Base-by-base conservation (phyloP, 345 rosid species). In the Noccaea bulbosa region DNA sequence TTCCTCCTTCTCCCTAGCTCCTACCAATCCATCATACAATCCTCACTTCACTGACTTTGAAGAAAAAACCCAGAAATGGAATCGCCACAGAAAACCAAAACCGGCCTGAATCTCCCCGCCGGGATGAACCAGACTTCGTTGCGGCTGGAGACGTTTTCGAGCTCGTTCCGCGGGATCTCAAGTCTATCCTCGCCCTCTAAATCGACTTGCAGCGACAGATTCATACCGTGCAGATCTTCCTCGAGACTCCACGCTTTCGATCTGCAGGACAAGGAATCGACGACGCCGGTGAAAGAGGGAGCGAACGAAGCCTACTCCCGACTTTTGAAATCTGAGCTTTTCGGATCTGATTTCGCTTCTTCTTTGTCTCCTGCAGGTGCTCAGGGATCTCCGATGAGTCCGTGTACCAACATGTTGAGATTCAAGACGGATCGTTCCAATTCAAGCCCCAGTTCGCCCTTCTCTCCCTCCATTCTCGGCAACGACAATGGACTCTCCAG, bases 151-250 rank as follows among this genome's bases (percentile, higher is more conserved):
- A 79, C 85, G 34, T 62, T 85, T 8, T 72, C 96, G 35, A 81
- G 84, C 50, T 84, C 93, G 30, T 65, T 87, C 10, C 86, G 96
- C 9, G 81, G 84, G 24, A 83, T 88, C 27, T 85, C 98, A 5
- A 86, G 83, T 72, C 58, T 89, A 2, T 84, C 92, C 7, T 94
- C 98, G 0, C 99, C 96, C 0, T 88, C 97, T 0, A 89, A 90
- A 41, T 83, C 97, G 0, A 72, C 83, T 35, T 89, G 96, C 69
- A 88, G 99, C 65, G 99, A 94, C 59, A 76, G 98, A 78, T 94
- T 94, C 82, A 94, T 91, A 54, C 99, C 98, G 0, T 91, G 99
- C 77, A 83, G 98, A 89, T 94, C 99, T 17, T 84, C 98, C 2
- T 94, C 99, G 1, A 82, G 99, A 65, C 84, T 94, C 30, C 90